Evolutionary conservation across 2,329 filamentous ascomycete species (phyloP), one percentile per base, ranked within the genome.

Genomic region (Cladosporium sp.): DNA sequence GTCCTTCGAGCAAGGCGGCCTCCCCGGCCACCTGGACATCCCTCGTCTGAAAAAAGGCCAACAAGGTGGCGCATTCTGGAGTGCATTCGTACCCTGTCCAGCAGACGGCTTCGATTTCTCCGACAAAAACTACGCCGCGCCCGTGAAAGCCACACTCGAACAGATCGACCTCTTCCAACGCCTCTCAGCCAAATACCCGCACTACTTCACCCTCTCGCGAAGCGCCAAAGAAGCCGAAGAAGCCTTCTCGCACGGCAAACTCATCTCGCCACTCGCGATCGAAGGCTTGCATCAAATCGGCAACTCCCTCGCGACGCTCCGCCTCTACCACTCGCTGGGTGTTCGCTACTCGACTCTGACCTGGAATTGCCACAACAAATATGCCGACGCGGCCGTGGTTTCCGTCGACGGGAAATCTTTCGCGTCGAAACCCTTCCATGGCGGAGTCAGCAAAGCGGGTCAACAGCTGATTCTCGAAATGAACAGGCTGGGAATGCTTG

Each of bases 261-360:
- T 94, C 43, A 86, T 93, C 61, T 91, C 86, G 1, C 86, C 88
- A 0, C 71, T 92, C 3, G 88, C 85, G 2, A 82, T 94, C 46
- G 90, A 95, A 70, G 92, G 92, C 3, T 78, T 96, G 7, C 92
- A 97, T 64, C 92, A 95, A 62, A 94, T 97, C 59, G 91, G 89
- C 52, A 95, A 96, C 70, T 87, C 83, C 1, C 74, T 84, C 19
- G 78, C 85, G 35, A 90, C 83, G 49, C 74, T 97, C 8, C 83
- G 92, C 6, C 76, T 81, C 19, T 95, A 85, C 67, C 76, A 93
- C 66, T 73, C 78, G 2, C 75, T 95, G 2, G 92, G 92, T 1
- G 90, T 91, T 4, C 83, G 89, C 43, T 96, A 96, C 62, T 84
- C 85, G 15, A 96, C 91, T 0, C 73, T 97, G 13, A 95, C 88